Conservation (phyloP, 495 filamentous ascomycete genomes). For the Trichoderma gamsii region DNA sequence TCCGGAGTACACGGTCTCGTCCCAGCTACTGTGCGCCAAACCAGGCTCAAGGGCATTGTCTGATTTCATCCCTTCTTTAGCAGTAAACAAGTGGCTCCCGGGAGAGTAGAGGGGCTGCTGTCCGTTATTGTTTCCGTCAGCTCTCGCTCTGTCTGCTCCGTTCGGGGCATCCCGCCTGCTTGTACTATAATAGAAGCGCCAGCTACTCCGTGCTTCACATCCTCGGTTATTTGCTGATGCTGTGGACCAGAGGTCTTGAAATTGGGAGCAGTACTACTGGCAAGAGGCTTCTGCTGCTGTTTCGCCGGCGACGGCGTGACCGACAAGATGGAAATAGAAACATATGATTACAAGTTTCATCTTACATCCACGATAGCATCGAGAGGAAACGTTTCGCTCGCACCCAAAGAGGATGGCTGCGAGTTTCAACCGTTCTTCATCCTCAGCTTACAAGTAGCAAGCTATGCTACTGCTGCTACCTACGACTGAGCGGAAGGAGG, state of each 20-base stretch:
- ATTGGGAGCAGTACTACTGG: not conserved
- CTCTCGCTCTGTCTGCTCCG: not conserved
- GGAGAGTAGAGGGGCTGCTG: not conserved
- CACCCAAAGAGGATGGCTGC: not conserved
- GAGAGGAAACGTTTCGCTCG: constrained; percentile 11
- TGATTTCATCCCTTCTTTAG: not conserved
- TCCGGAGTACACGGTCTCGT: constrained; percentile 1
- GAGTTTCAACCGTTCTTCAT: constrained; percentile 8
- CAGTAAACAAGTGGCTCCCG: not conserved
- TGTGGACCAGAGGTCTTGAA: not conserved
- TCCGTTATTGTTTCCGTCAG: not conserved
- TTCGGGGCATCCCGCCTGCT: not conserved
- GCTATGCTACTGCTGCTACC: not conserved
- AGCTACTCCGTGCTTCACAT: constrained; percentile 9
- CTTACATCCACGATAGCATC: not conserved
- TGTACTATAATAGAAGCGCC: not conserved
- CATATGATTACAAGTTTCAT: constrained; percentile 6
- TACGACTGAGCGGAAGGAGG: not conserved
- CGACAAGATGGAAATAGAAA: not conserved
- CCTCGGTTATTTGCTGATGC: not conserved
- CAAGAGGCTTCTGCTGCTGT: not conserved
- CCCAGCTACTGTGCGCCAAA: not conserved
- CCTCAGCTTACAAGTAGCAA: constrained; percentile 3
- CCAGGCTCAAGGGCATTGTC: constrained; percentile 4
- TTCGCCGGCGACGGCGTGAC: constrained; percentile 5